A percentile compares a stretch with the other conserved stretches of the same genome.
phyloP scores from a whole-genome alignment of 2,329 filamentous ascomycete genomes.

The Venturia nashicola region DNA sequence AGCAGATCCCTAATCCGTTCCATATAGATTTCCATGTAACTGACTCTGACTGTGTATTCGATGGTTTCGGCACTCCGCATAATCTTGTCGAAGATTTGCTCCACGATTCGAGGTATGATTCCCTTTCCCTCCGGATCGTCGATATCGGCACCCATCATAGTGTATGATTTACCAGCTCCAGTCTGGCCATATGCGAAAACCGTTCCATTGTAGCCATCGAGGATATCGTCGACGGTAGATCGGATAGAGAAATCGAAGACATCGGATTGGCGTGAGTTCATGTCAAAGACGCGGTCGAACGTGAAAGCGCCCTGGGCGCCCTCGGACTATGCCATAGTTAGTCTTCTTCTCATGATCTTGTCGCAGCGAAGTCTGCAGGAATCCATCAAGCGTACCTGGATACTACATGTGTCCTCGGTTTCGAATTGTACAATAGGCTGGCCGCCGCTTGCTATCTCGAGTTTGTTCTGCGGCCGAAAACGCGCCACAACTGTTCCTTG shows the following conservation, averaged over 20 bases:
- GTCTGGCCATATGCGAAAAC: slow-evolving; percentile 99
- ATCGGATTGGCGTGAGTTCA: slow-evolving; percentile 78
- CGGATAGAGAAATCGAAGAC: slow-evolving; percentile 98
- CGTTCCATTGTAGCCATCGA: slow-evolving; percentile 98
- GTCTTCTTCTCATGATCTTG: not conserved
- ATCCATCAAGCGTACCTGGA: slow-evolving; percentile 52
- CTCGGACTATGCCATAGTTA: slow-evolving; percentile 48
- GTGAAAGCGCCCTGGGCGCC: slow-evolving; percentile 76
- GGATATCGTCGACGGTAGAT: slow-evolving; percentile 90
- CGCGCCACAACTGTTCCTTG: slow-evolving; percentile 76
- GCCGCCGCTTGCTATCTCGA: slow-evolving; percentile 81
- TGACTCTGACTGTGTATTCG: slow-evolving; percentile 96
- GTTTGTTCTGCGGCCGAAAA: slow-evolving; percentile 92
- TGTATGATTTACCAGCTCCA: slow-evolving; percentile 96
- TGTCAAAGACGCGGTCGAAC: slow-evolving; percentile 95
- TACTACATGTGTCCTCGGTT: slow-evolving; percentile 73
- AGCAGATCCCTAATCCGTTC: slow-evolving; percentile 92
- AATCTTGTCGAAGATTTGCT: slow-evolving; percentile 96
- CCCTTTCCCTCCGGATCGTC: slow-evolving; percentile 78
- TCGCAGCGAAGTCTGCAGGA: not conserved
- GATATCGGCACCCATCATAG: slow-evolving; percentile 96
- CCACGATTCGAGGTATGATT: slow-evolving; percentile 92
- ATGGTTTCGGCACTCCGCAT: slow-evolving; percentile 83
- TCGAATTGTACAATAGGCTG: slow-evolving; percentile 85
- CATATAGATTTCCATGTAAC: slow-evolving; percentile 99